Base-by-base conservation (phyloP, 257 asterid genomes). In the Nyctanthes arbortristis region DNA sequence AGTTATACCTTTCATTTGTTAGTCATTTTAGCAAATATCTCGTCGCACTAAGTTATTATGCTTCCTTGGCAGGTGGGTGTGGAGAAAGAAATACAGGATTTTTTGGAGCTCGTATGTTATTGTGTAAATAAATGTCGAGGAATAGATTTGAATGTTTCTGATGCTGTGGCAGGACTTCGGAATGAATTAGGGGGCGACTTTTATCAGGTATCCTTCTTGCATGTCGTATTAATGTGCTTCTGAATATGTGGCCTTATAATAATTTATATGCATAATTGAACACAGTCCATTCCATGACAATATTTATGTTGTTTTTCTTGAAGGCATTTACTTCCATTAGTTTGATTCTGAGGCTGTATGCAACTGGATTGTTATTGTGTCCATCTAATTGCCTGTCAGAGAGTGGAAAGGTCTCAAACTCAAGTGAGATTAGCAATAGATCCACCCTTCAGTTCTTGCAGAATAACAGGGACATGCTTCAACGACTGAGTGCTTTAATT, bases 91-190 rank as follows among this genome's bases (percentile, higher is more conserved):
- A 63, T 65, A 56, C 63, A 18, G 45, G 82, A 79, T 18, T 84
- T 84, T 81, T 80, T 93, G 70, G 96, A 89, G 68, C 84, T 91
- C 40, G 84, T 91, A 34, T 65, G 68, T 73, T 89, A 87, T 66
- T 89, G 92, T 73, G 91, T 94, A 69, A 79, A 81, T 69, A 89
- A 80, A 77, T 93, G 96, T 71, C 84, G 72, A 68, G 74, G 74
- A 55, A 69, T 73, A 66, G 49, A 81, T 65, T 65, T 79, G 69
- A 75, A 76, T 60, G 63, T 83, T 54, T 72, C 89, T 70, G 70
- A 68, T 68, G 84, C 81, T 71, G 82, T 89, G 73, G 83, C 94
- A 49, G 75, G 73, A 63, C 68, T 75, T 72, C 66, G 86, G 40
- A 69, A 56, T 62, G 63, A 65, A 77, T 59, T 85, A 76, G 93